A percentile compares a stretch with the other conserved stretches of the same genome.
Evolutionary conservation across 805 yeast genomes (phyloP).

Genomic region (Candida suzukii): DNA sequence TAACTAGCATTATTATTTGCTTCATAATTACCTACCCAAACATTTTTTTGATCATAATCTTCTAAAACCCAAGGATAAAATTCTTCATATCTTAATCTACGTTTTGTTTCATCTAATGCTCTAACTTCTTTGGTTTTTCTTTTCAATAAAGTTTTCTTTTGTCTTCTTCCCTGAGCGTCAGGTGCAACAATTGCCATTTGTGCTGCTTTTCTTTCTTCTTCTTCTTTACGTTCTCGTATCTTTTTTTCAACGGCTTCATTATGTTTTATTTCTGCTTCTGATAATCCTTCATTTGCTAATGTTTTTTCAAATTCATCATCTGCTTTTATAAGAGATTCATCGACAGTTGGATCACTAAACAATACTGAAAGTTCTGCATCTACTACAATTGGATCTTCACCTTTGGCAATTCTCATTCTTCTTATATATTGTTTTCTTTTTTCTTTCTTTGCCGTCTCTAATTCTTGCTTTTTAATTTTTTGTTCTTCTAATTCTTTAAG

Average conservation of each 20-base stretch:
- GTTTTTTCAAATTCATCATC: slow-evolving; percentile 21
- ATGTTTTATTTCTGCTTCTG: slow-evolving; percentile 35
- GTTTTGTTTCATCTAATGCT: slow-evolving; percentile 73
- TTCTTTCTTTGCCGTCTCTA: slow-evolving; percentile 29
- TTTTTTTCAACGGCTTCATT: slow-evolving; percentile 19
- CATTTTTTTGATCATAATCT: slow-evolving; percentile 89
- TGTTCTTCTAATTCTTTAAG: slow-evolving; percentile 68
- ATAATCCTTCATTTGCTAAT: slow-evolving; percentile 20
- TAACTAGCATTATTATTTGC: slow-evolving; percentile 82
- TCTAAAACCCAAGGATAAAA: slow-evolving; percentile 98
- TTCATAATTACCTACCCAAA: slow-evolving; percentile 94
- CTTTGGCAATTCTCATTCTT: slow-evolving; percentile 10
- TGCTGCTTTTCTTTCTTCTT: slow-evolving; percentile 30
- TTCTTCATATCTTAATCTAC: slow-evolving; percentile 88
- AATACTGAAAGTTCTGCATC: slow-evolving; percentile 7
- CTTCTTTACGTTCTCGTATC: slow-evolving; percentile 22
- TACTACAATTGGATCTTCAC: slow-evolving; percentile 10
- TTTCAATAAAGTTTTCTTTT: slow-evolving; percentile 50
- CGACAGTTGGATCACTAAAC: background rate
- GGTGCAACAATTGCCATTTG: slow-evolving; percentile 77
- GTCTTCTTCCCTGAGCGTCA: slow-evolving; percentile 80
- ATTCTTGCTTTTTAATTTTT: slow-evolving; percentile 35
- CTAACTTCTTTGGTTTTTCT: slow-evolving; percentile 81
- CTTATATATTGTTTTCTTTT: slow-evolving; percentile 27
- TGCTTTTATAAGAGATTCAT: slow-evolving; percentile 2